Base-by-base conservation (phyloP, 2,329 filamentous ascomycete species). In the Arthrinium puccinioides region DNA sequence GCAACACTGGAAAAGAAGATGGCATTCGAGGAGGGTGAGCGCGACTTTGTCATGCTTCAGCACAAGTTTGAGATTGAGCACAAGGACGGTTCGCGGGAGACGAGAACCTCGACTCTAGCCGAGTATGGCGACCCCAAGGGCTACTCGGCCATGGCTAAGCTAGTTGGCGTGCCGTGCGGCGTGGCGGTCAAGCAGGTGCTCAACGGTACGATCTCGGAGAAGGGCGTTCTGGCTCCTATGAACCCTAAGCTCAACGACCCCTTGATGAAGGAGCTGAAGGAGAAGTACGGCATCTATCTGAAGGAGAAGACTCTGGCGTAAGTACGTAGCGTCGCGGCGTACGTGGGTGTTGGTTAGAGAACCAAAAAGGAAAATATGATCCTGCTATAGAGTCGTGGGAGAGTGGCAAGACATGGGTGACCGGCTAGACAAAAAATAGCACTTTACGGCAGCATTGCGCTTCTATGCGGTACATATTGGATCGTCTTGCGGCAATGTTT, bases 1-100 rank as follows among this genome's bases (percentile, higher is more conserved):
- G 87, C 87, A 25, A 84, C 80, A 4, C 76, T 95, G 24, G 87
- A 94, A 71, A 67, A 85, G 71, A 94, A 94, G 79, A 94, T 94
- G 87, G 76, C 85, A 61, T 95, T 83, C 61, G 83, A 76, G 53
- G 70, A 83, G 52, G 83, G 76, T 44, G 87, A 33, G 5, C 19
- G 4, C 15, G 11, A 7, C n/a, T 13, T 14, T 10, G 3, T 11
- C 4, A 5, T 4, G 20, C n/a, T 9, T 27, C 83, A 87, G 66
- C 84, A 87, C 69, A 82, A 79, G 67, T 94, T 95, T 60, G 81
- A 81, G 58, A 86, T 94, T 49, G 84, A 92, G 71, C 70, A 83
- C 64, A 80, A 82, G 63, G 84, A 94, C 56, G 88, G 88, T 52
- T 76, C 65, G 57, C 77, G 74, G 59, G 79, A 94, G 68, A 87